A percentile compares a stretch with the other conserved stretches of the same genome.
Evolutionary conservation across 1,139 yeast genomes (phyloP).

Genomic region (Suhomyces chickasaworum): DNA sequence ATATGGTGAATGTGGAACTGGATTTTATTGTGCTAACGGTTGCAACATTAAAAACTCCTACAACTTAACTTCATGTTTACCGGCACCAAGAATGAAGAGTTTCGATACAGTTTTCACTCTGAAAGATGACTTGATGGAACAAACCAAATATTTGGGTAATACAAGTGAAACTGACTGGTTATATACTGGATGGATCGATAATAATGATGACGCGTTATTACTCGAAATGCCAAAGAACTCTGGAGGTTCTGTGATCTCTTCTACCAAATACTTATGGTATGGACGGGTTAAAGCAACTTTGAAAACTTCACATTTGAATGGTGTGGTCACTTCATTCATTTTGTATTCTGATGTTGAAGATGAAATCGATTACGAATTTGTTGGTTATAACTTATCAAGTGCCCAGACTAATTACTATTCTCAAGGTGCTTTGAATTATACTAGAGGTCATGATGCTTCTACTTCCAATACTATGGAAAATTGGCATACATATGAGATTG

Average conservation of each 20-base stretch:
- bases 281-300: constrained; percentile 73
- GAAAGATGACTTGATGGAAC: constrained; percentile 32
- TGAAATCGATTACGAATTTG: constrained; percentile 86
- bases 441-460: constrained; percentile 49
- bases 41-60: constrained; percentile 72
- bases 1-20: constrained; percentile 81
- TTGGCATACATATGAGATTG: constrained; percentile 77
- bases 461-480: constrained; percentile 59
- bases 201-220: constrained; percentile 53
- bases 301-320: constrained; percentile 73
- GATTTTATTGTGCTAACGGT: constrained; percentile 80
- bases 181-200: constrained; percentile 68
- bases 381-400: constrained; percentile 67
- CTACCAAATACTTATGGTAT: constrained; percentile 82
- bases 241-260: constrained; percentile 81
- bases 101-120: constrained; percentile 41
- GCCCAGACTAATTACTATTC: constrained; percentile 81
- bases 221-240: constrained; percentile 79
- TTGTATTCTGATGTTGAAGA: constrained; percentile 84
- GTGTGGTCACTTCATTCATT: constrained; percentile 85
- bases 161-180: constrained; percentile 69
- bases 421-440: constrained; percentile 70
- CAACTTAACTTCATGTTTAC: constrained; percentile 66
- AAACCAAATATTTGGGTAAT: constrained; percentile 66
- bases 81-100: constrained; percentile 50